A percentile compares a stretch with the other conserved stretches of the same genome.
Evolutionary conservation across 73 alveolate genomes (phyloP).

Genomic region (Paramecium octaurelia): DNA sequence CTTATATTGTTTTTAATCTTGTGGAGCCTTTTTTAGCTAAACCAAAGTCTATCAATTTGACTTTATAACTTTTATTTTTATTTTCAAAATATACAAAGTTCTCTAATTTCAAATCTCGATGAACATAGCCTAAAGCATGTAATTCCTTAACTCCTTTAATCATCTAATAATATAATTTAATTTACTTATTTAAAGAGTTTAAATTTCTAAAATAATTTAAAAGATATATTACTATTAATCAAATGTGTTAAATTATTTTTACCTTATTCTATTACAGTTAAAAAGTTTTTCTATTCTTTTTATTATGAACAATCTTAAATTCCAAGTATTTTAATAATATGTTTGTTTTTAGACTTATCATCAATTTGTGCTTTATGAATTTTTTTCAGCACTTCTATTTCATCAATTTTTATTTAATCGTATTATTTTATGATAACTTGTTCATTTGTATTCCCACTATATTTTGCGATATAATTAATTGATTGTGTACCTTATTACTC

Average conservation of each 20-base stretch:
- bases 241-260: background rate
- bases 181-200: background rate
- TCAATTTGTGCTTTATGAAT: background rate
- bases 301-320: background rate
- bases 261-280: background rate
- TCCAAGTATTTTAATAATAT: background rate
- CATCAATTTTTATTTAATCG: background rate
- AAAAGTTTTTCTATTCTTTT: background rate
- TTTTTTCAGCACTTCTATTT: background rate
- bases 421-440: background rate
- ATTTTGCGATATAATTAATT: background rate
- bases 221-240: background rate
- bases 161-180: background rate
- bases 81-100: background rate
- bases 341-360: background rate
- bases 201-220: background rate
- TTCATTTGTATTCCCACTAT: background rate
- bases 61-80: background rate
- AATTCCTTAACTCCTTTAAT: background rate
- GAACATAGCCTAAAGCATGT: background rate
- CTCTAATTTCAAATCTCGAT: background rate
- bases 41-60: background rate
- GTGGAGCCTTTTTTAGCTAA: background rate
- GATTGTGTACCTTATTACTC: background rate
- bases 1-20: background rate